Percentiles rank a stretch among this genome's conserved stretches.
phyloP scores from a whole-genome alignment of 805 yeast genomes.

The Metschnikowia proteae region DNA sequence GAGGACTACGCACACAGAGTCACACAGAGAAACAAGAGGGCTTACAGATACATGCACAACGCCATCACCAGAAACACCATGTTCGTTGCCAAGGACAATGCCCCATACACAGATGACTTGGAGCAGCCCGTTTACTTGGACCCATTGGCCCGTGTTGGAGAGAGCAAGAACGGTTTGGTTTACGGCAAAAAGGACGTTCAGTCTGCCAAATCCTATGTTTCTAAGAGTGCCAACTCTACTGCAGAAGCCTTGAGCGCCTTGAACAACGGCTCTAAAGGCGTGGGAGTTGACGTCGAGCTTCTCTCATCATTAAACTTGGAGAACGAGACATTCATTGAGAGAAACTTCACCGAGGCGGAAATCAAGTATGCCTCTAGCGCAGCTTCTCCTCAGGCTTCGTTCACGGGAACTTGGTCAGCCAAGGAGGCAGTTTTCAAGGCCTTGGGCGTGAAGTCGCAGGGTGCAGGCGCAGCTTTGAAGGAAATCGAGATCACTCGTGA shows the following conservation, averaged over 20 bases:
- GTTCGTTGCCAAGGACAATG: constrained; percentile 88
- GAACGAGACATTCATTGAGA: constrained; percentile 86
- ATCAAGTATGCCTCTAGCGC: constrained; percentile 71
- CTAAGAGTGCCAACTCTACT: constrained; percentile 51
- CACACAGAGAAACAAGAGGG: constrained; percentile 73
- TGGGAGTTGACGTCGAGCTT: constrained; percentile 97
- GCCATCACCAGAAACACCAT: constrained; percentile 87
- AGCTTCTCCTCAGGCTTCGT: constrained; percentile 80
- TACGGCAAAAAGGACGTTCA: constrained; percentile 54
- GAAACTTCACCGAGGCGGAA: constrained; percentile 86
- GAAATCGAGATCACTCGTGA: constrained; percentile 85
- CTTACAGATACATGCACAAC: constrained; percentile 93
- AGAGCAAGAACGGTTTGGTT: constrained; percentile 38
- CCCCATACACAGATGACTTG: constrained; percentile 87
- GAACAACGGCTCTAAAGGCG: constrained; percentile 60
- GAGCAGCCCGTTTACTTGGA: constrained; percentile 91
- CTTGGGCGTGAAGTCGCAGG: constrained; percentile 80
- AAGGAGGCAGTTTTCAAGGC: constrained; percentile 99
- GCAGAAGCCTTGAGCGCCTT: constrained; percentile 58
- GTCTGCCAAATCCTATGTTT: constrained; percentile 39
- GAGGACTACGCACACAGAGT: constrained; percentile 70
- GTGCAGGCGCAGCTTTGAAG: constrained; percentile 91
- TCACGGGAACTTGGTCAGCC: constrained; percentile 98
- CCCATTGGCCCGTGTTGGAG: constrained; percentile 80
- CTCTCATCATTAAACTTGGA: constrained; percentile 74